These are phyloP conservation scores for Acer campestre DNA, from an alignment of 345 rosid genomes.

Conservation along the genomic window DNA sequence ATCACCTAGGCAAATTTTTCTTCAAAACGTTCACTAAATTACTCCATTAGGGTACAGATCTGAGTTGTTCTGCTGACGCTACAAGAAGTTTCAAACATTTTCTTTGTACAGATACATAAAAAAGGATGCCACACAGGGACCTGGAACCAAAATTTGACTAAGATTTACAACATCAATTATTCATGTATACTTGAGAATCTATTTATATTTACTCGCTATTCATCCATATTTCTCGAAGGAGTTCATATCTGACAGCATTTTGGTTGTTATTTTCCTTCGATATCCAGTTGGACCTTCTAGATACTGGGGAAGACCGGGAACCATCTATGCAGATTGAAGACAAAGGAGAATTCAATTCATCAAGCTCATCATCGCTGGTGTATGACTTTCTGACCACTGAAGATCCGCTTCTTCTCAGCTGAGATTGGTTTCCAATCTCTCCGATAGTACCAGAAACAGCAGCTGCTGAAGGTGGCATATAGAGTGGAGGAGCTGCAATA, in stretches of 20 bases:
- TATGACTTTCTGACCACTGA: constrained; percentile 67
- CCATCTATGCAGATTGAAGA: constrained; percentile 50
- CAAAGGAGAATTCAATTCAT: constrained; percentile 76
- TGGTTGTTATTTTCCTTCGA: constrained; percentile 39
- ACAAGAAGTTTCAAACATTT: background rate
- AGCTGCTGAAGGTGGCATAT: constrained; percentile 64
- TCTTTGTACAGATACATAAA: background rate
- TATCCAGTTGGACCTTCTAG: constrained; percentile 35
- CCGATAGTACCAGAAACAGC: constrained; percentile 47
- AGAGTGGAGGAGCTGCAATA: constrained; percentile 57
- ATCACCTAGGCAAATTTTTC: background rate
- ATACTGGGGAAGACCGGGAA: constrained; percentile 32
- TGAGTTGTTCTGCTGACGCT: constrained; percentile 3
- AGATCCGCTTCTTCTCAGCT: constrained; percentile 61
- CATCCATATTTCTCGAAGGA: constrained; percentile 79
- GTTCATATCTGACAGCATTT: constrained; percentile 60
- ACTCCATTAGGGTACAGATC: background rate
- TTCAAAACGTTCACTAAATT: background rate
- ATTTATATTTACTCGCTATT: constrained; percentile 41
- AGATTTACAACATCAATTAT: constrained; percentile 31
- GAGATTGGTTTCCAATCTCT: constrained; percentile 41
- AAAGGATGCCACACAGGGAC: background rate
- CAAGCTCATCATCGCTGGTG: constrained; percentile 90
- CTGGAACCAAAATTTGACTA: constrained; percentile 15
- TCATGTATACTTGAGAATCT: background rate